These are phyloP conservation scores for Volutella citrinella DNA, from an alignment of 2,329 filamentous ascomycete species.

Conservation along the genomic window DNA sequence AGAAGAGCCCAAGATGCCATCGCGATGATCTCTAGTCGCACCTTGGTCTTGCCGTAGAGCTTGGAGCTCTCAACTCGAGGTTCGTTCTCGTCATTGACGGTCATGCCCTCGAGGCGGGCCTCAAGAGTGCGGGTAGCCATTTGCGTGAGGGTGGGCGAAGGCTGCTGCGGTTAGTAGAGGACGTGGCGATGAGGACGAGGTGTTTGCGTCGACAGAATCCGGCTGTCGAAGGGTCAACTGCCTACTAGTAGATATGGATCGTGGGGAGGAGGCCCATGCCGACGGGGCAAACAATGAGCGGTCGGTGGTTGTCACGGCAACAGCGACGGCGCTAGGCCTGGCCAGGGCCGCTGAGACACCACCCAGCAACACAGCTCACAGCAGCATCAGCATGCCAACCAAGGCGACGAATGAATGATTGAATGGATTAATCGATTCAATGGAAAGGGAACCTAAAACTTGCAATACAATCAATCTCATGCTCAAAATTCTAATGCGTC, in stretches of 20 bases:
- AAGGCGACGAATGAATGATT: no score
- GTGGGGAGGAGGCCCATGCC: not conserved
- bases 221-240: conserved; percentile 8
- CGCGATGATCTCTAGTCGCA: conserved; percentile 39
- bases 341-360: no score
- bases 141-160: conserved; percentile 7
- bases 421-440: no score
- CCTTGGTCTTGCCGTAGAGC: conserved; percentile 72
- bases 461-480: no score
- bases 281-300: conserved; percentile 4
- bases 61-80: conserved; percentile 49
- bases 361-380: no score
- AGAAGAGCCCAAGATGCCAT: no score
- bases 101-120: conserved; percentile 83
- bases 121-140: conserved; percentile 80
- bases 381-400: no score
- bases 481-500: no score
- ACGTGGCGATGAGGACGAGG: conserved; percentile 10
- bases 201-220: conserved; percentile 12
- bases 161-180: conserved; percentile 22
- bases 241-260: conserved; percentile 5
- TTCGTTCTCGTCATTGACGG: conserved; percentile 86
- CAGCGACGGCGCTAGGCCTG: no score
- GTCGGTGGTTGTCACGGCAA: conserved; percentile 8
- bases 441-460: no score